Base-by-base conservation (phyloP, 768 basidiomycete species). In the Hypsizygus marmoreus region DNA sequence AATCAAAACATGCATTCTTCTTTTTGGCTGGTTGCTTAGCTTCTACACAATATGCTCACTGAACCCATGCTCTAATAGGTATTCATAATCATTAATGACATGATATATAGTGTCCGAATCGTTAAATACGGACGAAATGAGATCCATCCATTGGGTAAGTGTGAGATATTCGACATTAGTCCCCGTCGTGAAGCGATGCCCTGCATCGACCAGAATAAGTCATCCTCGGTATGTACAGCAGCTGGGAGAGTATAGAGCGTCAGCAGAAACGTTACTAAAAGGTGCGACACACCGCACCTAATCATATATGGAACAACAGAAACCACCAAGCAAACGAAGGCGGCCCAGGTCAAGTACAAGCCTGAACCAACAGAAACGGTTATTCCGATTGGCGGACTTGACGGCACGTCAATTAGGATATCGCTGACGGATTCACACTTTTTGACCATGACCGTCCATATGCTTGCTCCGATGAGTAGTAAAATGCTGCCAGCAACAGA, bases 141-240 rank as follows among this genome's bases (percentile, higher is more conserved):
- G 33, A 30, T 40, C 38, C 39, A 45, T 49, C 40, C 14, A 22
- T 28, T 42, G 14, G 38, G 35, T 45, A 35, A 46, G 28, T 33
- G 19, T 47, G 42, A 41, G 25, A 30, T 43, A 28, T 14, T 26
- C 12, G 25, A 30, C 33, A 25, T 30, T 24, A 32, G 17, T 35
- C 28, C 24, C 42, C 43, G 26, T 36, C 40, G 17, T 31, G 13
- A 28, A 8, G 37, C 47, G 49, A 60, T 61, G 57, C 13, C 59
- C 60, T 20, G 62, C 60, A 55, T 49, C 51, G 31, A 19, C 33
- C 22, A 38, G 25, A 24, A 45, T 29, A 14, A 17, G n/a, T 70
- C 59, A 87, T 68, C 87, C 84, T 52, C 87, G 81, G 69, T 75
- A 91, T 43, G 89, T 91, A 67, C 86, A 90, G 58, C 87, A 91